A percentile compares a stretch with the other conserved stretches of the same genome.
Evolutionary conservation across 768 basidiomycete genomes (phyloP).

Genomic region (Ephemerocybe angulata): DNA sequence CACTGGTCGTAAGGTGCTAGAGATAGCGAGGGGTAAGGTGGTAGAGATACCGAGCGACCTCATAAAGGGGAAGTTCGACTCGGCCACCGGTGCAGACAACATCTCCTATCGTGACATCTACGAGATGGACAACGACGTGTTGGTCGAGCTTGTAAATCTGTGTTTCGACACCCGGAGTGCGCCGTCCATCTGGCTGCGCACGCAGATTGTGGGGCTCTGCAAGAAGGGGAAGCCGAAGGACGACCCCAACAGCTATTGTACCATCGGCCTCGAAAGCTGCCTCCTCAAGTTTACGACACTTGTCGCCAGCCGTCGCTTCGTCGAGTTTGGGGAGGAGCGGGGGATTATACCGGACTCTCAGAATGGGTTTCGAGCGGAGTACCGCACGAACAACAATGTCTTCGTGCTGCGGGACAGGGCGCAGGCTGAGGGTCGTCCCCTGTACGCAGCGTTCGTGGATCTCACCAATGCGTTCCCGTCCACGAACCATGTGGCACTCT

Average conservation of each 20-base stretch:
- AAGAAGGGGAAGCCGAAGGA: conserved; percentile 18
- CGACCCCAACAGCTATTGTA: conserved; percentile 21
- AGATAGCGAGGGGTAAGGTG: too few species aligned
- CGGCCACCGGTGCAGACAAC: conserved; percentile 3
- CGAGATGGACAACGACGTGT: conserved; percentile 9
- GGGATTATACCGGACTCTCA: conserved; percentile 9
- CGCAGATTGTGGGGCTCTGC: conserved; percentile 16
- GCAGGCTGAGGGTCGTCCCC: conserved; percentile 11
- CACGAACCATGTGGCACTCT: conserved; percentile 26
- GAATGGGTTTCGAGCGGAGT: conserved; percentile 17
- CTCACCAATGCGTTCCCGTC: conserved; percentile 35
- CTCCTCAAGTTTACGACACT: conserved; percentile 25
- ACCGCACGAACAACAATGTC: conserved; percentile 8
- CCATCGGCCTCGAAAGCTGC: conserved; percentile 28
- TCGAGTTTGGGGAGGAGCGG: not conserved
- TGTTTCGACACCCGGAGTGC: conserved; percentile 9
- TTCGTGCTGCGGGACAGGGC: conserved; percentile 21
- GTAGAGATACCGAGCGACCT: too few species aligned
- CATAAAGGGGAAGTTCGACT: not conserved
- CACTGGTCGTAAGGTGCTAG: too few species aligned
- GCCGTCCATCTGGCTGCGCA: conserved; percentile 15
- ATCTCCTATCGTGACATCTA: conserved; percentile 1
- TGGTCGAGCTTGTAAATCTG: conserved; percentile 13
- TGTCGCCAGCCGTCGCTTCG: conserved; percentile 16
- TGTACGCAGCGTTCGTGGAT: conserved; percentile 21